Conservation (phyloP, 805 yeast species). For the Kazachstania psychrophila region DNA sequence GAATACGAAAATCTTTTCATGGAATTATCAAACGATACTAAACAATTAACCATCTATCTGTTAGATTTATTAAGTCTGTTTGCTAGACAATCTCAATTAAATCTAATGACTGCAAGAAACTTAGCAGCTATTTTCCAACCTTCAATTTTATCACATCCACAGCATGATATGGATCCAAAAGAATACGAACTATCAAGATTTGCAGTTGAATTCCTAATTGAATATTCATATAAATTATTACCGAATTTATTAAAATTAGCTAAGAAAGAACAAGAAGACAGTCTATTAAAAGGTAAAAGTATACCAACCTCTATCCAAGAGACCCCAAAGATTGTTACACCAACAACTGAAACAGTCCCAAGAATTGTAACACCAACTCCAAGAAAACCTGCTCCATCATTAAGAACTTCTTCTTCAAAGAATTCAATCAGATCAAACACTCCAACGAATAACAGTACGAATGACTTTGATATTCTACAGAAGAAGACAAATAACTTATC, state of each 20-base stretch:
- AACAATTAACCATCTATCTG: constrained; percentile 76
- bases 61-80: constrained; percentile 81
- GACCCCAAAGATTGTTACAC: neutral
- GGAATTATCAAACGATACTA: constrained; percentile 63
- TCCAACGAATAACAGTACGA: neutral
- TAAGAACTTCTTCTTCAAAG: neutral
- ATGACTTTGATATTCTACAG: constrained; percentile 7
- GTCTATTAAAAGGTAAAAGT: neutral
- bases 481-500: neutral
- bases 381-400: neutral
- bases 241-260: constrained; percentile 40
- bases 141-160: constrained; percentile 85
- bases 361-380: neutral
- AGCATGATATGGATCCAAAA: constrained; percentile 84
- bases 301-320: neutral
- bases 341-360: neutral
- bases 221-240: constrained; percentile 69
- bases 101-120: constrained; percentile 87
- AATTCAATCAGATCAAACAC: neutral
- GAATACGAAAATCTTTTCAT: constrained; percentile 64
- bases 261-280: constrained; percentile 16
- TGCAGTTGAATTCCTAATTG: constrained; percentile 82
- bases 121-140: constrained; percentile 96
- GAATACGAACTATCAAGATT: constrained; percentile 82
- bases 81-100: constrained; percentile 63